These are phyloP conservation scores for Fomitopsis palustris DNA, from an alignment of 1,284 basidiomycete genomes.

Conservation along the genomic window DNA sequence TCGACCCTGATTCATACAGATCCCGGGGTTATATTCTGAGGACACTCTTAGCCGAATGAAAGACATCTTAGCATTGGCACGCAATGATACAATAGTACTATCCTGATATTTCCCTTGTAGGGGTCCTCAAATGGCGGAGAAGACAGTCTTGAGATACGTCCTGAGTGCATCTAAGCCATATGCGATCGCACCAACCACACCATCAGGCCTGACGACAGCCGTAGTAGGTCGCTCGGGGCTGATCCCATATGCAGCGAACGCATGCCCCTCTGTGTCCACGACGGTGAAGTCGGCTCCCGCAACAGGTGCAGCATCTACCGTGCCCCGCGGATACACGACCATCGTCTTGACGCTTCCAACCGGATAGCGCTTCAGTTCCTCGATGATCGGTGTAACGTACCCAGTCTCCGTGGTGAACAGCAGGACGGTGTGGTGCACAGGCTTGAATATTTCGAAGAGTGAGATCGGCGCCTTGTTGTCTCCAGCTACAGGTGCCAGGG, in stretches of 20 bases:
- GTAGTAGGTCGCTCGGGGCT: neutral
- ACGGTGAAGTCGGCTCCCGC: too few relatives aligned
- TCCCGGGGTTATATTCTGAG: too few relatives aligned
- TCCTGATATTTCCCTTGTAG: too few relatives aligned
- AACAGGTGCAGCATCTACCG: too few relatives aligned
- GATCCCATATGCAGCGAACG: neutral
- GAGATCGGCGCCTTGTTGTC: conserved; percentile 8
- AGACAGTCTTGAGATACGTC: neutral
- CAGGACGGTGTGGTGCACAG: conserved; percentile 25
- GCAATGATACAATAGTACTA: too few relatives aligned
- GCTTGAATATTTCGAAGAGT: conserved; percentile 23
- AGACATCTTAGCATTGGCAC: too few relatives aligned
- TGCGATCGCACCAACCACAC: neutral
- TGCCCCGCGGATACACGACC: neutral
- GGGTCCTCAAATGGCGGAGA: neutral
- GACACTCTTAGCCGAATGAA: too few relatives aligned
- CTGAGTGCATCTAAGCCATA: neutral
- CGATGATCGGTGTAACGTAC: neutral
- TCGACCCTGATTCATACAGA: too few relatives aligned
- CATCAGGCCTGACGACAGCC: neutral
- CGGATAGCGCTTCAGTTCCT: neutral
- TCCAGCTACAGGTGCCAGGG: conserved; percentile 17
- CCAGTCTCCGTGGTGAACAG: conserved; percentile 16
- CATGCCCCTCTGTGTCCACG: neutral
- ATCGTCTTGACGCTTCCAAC: neutral